Evolutionary conservation across 108 stramenopile genomes (phyloP), one percentile per base, ranked within the genome.

Genomic region (Nannochloropsis gaditana): DNA sequence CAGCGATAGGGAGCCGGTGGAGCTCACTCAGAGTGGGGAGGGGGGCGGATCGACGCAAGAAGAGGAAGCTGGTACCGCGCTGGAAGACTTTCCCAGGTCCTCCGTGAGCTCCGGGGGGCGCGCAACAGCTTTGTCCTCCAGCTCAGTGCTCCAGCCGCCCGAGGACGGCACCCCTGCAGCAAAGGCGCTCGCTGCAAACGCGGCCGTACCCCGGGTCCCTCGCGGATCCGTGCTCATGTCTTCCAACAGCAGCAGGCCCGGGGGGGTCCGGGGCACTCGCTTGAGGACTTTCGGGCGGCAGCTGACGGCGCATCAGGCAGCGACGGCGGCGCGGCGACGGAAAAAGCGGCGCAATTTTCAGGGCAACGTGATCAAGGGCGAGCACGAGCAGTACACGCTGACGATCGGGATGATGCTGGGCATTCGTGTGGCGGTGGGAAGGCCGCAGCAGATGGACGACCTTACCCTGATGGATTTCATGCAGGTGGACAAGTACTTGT

Each of bases 391-490:
- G 86, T 97, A 97, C 86, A 92, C 95, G 43, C 91, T 97, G 47
- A 96, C 96, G 2, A 95, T 97, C 86, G 96, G 97, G 43, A 96
- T 99, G 84, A 99, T 99, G 99, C 91, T 98, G 41, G 97, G 97
- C 42, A 93, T 99, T 43, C 89, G 97, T 21, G 93, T 93, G 31
- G 93, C 95, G 2, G 96, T 98, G 41, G 90, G 90, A 1, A 44
- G 90, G 2, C 84, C 86, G 15, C 45, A 79, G 43, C 44, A 50
- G 79, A 45, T 31, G 79, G 82, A 43, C 41, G 45, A 88, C 31
- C 59, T 90, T 21, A 82, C 82, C 73, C 84, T 85, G 21, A 80
- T 84, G 84, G 96, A 99, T 92, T 97, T 97, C 87, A 95, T 94
- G 92, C 92, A 88, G 83, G 89, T 92, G 31, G 95, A 95, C 85